phyloP scores from a whole-genome alignment of 78 protist genomes.

The Bigelowiella natans region DNA sequence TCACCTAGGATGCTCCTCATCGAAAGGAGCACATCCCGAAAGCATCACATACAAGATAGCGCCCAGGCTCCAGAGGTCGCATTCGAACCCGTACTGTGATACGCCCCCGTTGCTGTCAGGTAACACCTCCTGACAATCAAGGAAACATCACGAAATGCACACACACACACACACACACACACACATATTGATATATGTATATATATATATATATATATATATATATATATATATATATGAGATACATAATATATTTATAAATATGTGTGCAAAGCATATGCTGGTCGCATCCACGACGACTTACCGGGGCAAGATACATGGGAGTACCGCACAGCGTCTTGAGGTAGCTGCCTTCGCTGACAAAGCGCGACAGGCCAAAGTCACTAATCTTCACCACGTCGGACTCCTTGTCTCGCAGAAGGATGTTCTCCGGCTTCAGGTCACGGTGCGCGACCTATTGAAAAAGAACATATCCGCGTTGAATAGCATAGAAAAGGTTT shows the following conservation, averaged over 20 bases:
- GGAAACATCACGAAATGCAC: neutral
- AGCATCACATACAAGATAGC: neutral
- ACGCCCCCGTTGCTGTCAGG: neutral
- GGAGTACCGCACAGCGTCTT: constrained; percentile 7
- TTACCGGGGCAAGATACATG: constrained; percentile 8
- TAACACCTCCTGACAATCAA: neutral
- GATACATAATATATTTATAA: neutral
- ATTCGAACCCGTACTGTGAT: neutral
- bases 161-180: neutral
- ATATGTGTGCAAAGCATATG: neutral
- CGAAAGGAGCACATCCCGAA: neutral
- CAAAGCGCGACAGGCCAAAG: neutral
- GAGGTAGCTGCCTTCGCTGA: neutral
- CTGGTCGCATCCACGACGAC: neutral
- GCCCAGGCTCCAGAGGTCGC: neutral
- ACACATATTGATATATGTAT: neutral
- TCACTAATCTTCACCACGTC: neutral
- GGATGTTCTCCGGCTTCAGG: constrained; percentile 14
- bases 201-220: neutral
- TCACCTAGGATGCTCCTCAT: neutral
- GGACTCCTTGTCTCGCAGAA: neutral
- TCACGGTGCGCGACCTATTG: neutral
- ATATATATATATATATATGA: neutral
- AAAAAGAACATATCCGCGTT: neutral
- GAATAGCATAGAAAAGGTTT: neutral